Conservation (phyloP, 805 yeast species). For the Monosporozyma solicola region DNA sequence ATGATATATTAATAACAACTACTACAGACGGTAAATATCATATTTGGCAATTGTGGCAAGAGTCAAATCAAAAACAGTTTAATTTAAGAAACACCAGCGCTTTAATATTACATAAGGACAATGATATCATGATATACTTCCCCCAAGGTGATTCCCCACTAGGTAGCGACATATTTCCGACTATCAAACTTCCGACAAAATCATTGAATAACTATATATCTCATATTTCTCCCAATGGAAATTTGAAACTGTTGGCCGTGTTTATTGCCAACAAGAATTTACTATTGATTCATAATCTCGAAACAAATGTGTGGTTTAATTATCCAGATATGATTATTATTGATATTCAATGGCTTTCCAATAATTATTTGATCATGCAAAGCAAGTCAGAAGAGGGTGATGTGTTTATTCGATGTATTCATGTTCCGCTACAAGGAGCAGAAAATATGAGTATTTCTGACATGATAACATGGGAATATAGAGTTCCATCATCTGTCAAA, state of each 20-base stretch:
- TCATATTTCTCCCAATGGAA: slow-evolving; percentile 16
- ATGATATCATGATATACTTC: slow-evolving; percentile 24
- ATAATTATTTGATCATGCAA: slow-evolving; percentile 23
- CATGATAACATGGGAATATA: slow-evolving; percentile 22
- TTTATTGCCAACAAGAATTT: slow-evolving; percentile 26
- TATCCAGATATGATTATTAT: slow-evolving; percentile 19
- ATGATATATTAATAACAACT: slow-evolving; percentile 11
- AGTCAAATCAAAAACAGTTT: slow-evolving; percentile 11
- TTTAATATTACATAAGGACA: slow-evolving; percentile 19
- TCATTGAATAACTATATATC: slow-evolving; percentile 25
- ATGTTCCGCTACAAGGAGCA: slow-evolving; percentile 16
- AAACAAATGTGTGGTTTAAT: slow-evolving; percentile 23
- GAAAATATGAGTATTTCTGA: slow-evolving; percentile 9
- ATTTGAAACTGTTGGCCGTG: slow-evolving; percentile 19
- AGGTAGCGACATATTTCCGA: slow-evolving; percentile 15
- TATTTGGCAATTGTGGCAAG: slow-evolving; percentile 25
- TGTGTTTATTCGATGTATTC: slow-evolving; percentile 17
- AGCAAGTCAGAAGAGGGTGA: slow-evolving; percentile 16
- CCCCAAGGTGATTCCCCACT: slow-evolving; percentile 17
- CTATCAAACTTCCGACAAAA: slow-evolving; percentile 25
- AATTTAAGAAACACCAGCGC: slow-evolving; percentile 19
- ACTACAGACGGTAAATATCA: slow-evolving; percentile 19
- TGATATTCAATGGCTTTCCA: slow-evolving; percentile 28
- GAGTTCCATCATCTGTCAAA: slow-evolving; percentile 10
- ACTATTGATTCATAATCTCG: slow-evolving; percentile 23